These are phyloP conservation scores for Typha latifolia DNA, from an alignment of 176 grass and related monocot species.

Conservation along the genomic window DNA sequence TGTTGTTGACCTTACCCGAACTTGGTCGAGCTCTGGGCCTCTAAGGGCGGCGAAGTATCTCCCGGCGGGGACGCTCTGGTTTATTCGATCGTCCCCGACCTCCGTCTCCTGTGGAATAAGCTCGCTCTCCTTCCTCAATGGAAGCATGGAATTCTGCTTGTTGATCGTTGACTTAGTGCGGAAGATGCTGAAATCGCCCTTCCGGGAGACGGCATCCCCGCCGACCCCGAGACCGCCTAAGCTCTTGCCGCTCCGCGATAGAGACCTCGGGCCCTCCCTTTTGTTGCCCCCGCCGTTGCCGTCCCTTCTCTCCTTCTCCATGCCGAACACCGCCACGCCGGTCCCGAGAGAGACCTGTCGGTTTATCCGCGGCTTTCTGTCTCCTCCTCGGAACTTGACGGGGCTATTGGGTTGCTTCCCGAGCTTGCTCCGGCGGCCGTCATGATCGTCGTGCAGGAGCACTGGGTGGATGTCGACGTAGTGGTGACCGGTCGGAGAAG, in stretches of 20 bases:
- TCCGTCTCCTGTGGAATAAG: slow-evolving; percentile 38
- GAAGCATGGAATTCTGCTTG: slow-evolving; percentile 71
- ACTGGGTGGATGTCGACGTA: slow-evolving; percentile 32
- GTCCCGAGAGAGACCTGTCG: slow-evolving; percentile 83
- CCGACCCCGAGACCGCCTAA: slow-evolving; percentile 32
- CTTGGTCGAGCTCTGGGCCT: slow-evolving; percentile 94
- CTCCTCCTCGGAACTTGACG: slow-evolving; percentile 37
- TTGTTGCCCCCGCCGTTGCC: slow-evolving; percentile 5
- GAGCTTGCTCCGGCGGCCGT: slow-evolving; percentile 12
- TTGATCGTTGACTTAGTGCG: slow-evolving; percentile 86
- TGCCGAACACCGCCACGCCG: slow-evolving; percentile 61
- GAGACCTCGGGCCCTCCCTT: slow-evolving; percentile 17
- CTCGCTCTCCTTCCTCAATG: slow-evolving; percentile 40
- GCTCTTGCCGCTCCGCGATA: slow-evolving; percentile 77
- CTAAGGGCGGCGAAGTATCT: slow-evolving; percentile 93
- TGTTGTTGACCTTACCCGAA: slow-evolving; percentile 42
- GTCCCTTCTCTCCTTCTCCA: slow-evolving; percentile 35
- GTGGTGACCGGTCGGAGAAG: slow-evolving; percentile 24
- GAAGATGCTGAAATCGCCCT: slow-evolving; percentile 88
- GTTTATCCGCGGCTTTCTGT: slow-evolving; percentile 28
- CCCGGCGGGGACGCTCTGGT: slow-evolving; percentile 77
- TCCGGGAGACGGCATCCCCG: slow-evolving; percentile 16
- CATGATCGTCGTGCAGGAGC: slow-evolving; percentile 14
- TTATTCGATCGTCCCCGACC: slow-evolving; percentile 54
- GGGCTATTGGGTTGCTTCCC: slow-evolving; percentile 28